Base-by-base conservation (phyloP, 1,284 basidiomycete genomes). In the Apiotrichum brassicae region DNA sequence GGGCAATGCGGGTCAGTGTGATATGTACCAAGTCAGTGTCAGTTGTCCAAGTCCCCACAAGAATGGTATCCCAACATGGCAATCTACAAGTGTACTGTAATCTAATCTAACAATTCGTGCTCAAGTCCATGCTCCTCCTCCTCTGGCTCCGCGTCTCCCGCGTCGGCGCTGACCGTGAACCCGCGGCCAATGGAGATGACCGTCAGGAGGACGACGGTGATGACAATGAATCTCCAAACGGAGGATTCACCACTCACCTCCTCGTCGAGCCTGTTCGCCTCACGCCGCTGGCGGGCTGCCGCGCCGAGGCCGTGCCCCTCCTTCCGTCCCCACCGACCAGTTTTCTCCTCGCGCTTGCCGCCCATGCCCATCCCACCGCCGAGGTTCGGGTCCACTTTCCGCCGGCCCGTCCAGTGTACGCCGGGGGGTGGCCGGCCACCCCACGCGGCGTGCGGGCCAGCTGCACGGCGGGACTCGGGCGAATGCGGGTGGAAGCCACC, bases 111-210 rank as follows among this genome's bases (percentile, higher is more conserved):
- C 28, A 30, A 30, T 14, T 30, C 28, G 28, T 30, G 11, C 33
- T 3, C 33, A 4, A 34, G 13, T 7, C n/a, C 38, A 23, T 35
- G 34, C 26, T 18, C 43, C 39, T 19, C 48, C 11, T 32, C 53
- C 32, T 22, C 30, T 19, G 14, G 42, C n/a, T 32, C 53, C 32
- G 19, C 30, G 24, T 26, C 43, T 13, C 49, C 59, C 18, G 33
- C 48, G 5, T 61, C 58, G 5, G 59, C 57, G 45, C 57, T 62
- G 11, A 63, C 63, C 0, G 61, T 63, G 51, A 69, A 58, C 13
- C 64, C 62, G 4, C 66, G 60, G n/a, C 64, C 65, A 4, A 69
- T 43, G 9, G 54, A 44, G 3, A 67, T 48, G 14, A 64, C 62
- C 4, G 48, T 49, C 20, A 65, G 30, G 14, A 69, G 53, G 24